Evolutionary conservation across 1,284 basidiomycete species (phyloP), one percentile per base, ranked within the genome.

Genomic region (Moesziomyces globuligerus): DNA sequence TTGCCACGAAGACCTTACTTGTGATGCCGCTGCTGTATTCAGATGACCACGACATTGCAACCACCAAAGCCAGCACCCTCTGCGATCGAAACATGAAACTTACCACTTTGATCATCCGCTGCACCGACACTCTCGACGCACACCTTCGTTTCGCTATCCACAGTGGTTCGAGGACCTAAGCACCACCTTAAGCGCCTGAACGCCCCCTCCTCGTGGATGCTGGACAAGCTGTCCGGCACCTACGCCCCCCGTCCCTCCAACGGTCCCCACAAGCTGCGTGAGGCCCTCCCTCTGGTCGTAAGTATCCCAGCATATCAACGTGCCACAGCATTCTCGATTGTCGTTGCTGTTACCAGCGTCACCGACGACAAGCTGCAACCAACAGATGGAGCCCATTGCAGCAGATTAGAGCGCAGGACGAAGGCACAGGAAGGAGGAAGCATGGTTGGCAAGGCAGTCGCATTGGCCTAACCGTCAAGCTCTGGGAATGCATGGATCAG

Each of bases 181-280:
- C 98, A 98, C 87, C 95, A 98, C 85, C 89, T 98, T 87, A 97
- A 97, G 89, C 92, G 95, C 84, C 89, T 98, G 76, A 90, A 90
- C 80, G 96, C 96, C 79, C 96, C 96, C 75, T 95, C 93, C 62
- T 92, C 93, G 87, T 98, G 96, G 96, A 96, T 98, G 93, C 89
- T 98, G 79, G 94, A 98, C 89, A 98, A 98, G 87, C 87, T 98
- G 83, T 91, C 92, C 86, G 95, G 95, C 76, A 96, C 93, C 82
- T 97, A 97, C 85, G 94, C 94, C 83, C 92, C 94, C 79, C 91
- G 93, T 83, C 94, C 94, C 61, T 95, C 94, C 65, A 91, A 95
- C 80, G 95, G 95, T 87, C 95, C 95, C 79, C 95, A 99, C 88
- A 98, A 94, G 87, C 91, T 97, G 83, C 91, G 95, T 83, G 95